Evolutionary conservation across 1,139 yeast genomes (phyloP), one percentile per base, ranked within the genome.

Genomic region (Magnusiomyces tetraspermus): DNA sequence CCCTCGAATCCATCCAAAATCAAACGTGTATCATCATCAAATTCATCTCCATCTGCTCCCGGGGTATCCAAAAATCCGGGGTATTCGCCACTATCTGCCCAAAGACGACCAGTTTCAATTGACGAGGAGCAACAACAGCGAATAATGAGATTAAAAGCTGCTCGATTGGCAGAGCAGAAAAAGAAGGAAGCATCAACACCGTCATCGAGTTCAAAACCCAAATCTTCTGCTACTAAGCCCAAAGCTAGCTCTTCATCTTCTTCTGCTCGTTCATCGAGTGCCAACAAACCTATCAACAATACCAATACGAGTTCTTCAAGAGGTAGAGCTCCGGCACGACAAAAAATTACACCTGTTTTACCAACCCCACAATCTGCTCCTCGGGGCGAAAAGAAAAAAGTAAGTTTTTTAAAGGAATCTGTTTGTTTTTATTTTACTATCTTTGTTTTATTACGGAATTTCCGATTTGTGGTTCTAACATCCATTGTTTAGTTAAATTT

Each of bases 101-200:
- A 31, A 51, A 37, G 36, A 51, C 26, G 52, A 49, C 17, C 58
- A 62, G 44, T 57, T 63, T 48, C 53, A 55, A 26, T 46, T 5
- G 49, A 46, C 23, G 51, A 55, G 24, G 65, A 60, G 36, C 68
- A 65, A 48, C 56, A 58, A 43, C 58, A 57, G 45, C 59, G 66
- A 46, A 59, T 65, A 17, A 59, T 58, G 41, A 54, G 69, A 47
- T 56, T 65, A 46, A 65, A 65, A 53, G 68, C 67, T 1, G 66
- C 61, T 28, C 57, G 65, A 42, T 46, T 56, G 43, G 53, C 43
- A 43, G 63, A 59, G 49, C 51, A 48, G 46, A 56, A 50, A 17
- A 59, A 52, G 55, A 51, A 42, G 37, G 53, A 53, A 13, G 22
- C 50, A 36, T 49, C 51, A 28, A 43, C 51, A 36, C 19, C 52